Conservation (phyloP, 1,139 yeast genomes). For the Geotrichum australiense region DNA sequence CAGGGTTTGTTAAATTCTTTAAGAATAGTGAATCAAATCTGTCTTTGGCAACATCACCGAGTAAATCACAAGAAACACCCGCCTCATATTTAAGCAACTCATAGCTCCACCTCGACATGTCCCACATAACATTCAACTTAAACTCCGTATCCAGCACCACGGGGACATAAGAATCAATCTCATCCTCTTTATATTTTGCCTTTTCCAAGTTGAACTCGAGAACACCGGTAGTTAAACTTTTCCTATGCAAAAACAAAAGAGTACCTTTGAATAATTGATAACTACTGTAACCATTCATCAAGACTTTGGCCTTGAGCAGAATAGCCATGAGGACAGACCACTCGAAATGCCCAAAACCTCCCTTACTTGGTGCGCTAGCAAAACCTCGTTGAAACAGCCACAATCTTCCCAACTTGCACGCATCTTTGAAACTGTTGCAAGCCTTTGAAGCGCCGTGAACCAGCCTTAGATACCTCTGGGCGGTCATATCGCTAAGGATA, state of each 20-base stretch:
- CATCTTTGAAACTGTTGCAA: slow-evolving; percentile 82
- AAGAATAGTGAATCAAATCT: slow-evolving; percentile 82
- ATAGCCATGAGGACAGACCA: slow-evolving; percentile 77
- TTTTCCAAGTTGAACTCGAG: slow-evolving; percentile 19
- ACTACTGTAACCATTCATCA: slow-evolving; percentile 81
- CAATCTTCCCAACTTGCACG: slow-evolving; percentile 75
- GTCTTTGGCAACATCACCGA: slow-evolving; percentile 76
- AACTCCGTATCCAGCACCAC: slow-evolving; percentile 60
- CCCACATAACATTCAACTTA: slow-evolving; percentile 73
- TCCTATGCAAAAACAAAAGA: slow-evolving; percentile 69
- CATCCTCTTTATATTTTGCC: slow-evolving; percentile 17
- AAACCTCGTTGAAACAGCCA: slow-evolving; percentile 90
- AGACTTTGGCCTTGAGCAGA: slow-evolving; percentile 62
- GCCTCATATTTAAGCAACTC: slow-evolving; percentile 59
- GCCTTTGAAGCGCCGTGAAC: slow-evolving; percentile 68
- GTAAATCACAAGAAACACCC: slow-evolving; percentile 53
- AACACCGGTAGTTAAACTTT: slow-evolving; percentile 48
- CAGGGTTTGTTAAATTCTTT: slow-evolving; percentile 48
- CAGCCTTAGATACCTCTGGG: slow-evolving; percentile 63
- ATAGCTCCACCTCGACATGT: slow-evolving; percentile 68
- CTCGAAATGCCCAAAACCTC: slow-evolving; percentile 92
- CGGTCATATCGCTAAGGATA: slow-evolving; percentile 59
- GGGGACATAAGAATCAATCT: slow-evolving; percentile 16
- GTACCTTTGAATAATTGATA: slow-evolving; percentile 90
- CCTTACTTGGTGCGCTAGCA: slow-evolving; percentile 43